phyloP scores from a whole-genome alignment of 2,329 filamentous ascomycete genomes.

The Cladophialophora exuberans region DNA sequence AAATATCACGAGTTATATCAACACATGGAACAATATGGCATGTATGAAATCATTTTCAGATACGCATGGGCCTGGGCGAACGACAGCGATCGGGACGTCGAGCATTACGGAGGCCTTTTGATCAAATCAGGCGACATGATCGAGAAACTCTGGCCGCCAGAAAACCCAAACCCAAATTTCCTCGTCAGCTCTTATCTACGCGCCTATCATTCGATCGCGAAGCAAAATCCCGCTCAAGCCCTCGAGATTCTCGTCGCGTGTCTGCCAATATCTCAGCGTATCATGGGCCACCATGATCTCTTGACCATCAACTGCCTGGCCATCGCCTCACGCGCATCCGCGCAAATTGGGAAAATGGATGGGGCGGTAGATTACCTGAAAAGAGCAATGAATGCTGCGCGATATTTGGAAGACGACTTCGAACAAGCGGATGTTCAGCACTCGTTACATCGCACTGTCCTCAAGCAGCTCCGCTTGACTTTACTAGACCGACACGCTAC shows the following conservation, averaged over 20 bases:
- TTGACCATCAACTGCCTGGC: constrained; percentile 28
- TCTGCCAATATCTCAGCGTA: constrained; percentile 20
- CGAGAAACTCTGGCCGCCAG: constrained; percentile 16
- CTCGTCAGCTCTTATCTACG: constrained; percentile 23
- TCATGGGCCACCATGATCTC: constrained; percentile 27
- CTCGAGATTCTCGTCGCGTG: constrained; percentile 13
- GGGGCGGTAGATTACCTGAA: background rate
- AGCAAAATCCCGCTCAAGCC: background rate
- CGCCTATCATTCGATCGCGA: constrained; percentile 25
- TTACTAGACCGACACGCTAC: background rate
- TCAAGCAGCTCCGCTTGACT: constrained; percentile 2
- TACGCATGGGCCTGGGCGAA: constrained; percentile 21
- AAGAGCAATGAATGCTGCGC: background rate
- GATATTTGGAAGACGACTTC: constrained; percentile 1
- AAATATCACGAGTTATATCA: background rate
- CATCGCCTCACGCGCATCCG: constrained; percentile 22
- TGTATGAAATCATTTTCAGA: constrained; percentile 15
- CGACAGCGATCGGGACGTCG: constrained; percentile 5
- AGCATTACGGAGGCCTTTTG: constrained; percentile 11
- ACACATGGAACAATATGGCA: too few species aligned
- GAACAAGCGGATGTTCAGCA: too few species aligned
- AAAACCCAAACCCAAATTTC: constrained; percentile 26
- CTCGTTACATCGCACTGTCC: background rate
- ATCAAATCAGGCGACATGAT: constrained; percentile 11
- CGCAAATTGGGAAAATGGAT: background rate